Base-by-base conservation (phyloP, 208 protist species). In the Leishmania amazonensis region DNA sequence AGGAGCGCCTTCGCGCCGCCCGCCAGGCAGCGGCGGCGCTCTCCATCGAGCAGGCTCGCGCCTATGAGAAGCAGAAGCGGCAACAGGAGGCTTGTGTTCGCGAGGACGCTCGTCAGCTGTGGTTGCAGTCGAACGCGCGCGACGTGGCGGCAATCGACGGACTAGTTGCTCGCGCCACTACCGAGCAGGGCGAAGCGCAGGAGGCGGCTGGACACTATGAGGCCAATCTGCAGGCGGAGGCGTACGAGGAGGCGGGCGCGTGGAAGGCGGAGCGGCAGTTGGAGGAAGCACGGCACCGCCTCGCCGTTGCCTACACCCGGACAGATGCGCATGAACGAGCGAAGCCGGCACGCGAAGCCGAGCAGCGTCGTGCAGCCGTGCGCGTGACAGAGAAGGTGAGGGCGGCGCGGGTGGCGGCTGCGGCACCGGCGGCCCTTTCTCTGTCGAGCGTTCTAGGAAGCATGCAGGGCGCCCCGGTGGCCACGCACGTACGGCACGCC, bases 221-320 rank as follows among this genome's bases (percentile, higher is more conserved):
- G 28, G 76, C 77, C 40, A 84, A 87, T 11, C 78, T 92, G 84
- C 76, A 81, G 47, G 57, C 72, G 17, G 86, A 85, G 38, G 89
- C 85, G 0, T 83, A 49, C 45, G 67, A 64, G 31, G 93, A 95
- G 81, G 80, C 85, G 2, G 45, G 60, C 70, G 93, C 93, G 58
- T 96, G 93, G 93, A 76, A 51, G 24, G 88, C 89, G 11, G 91
- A 96, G 74, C 84, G 84, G 51, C 38, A 80, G 13, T 68, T 96
- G 35, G 90, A 91, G 70, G 68, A 64, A 9, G 90, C 89, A 15
- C 83, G 93, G 0, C 86, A 88, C 76, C 87, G 87, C 0, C 78
- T 96, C 24, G 93, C 91, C 35, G 45, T 81, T n/a, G 93, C 81
- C 35, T 83, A 78, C 58, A 81, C 78, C 65, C 35, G 71, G 1